A percentile compares a stretch with the other conserved stretches of the same genome.
Conservation (phyloP, 306 rosid species). For the Gleditsia sinensis region DNA sequence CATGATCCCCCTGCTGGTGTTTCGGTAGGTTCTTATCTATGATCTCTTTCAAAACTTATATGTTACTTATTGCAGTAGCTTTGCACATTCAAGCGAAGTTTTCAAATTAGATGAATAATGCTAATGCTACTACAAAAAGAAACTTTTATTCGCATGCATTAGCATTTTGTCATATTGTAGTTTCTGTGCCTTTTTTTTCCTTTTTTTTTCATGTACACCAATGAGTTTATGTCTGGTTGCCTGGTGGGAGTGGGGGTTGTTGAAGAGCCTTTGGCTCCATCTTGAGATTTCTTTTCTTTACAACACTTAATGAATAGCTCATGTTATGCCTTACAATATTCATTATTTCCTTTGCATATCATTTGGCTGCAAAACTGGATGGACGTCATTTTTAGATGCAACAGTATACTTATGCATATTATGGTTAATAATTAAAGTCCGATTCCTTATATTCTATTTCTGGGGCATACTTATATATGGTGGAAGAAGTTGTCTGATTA, state of each 20-base stretch:
- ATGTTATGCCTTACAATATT: not conserved
- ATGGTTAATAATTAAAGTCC: not conserved
- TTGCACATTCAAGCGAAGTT: not conserved
- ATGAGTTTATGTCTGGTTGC: conserved; percentile 1
- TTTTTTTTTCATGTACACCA: not conserved
- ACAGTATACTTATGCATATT: not conserved
- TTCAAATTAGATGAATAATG: not conserved
- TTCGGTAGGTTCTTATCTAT: conserved; percentile 47
- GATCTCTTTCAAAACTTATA: not conserved
- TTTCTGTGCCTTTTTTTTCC: not conserved
- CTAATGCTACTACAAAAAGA: no score
- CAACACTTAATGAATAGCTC: not conserved
- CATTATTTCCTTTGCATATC: not conserved
- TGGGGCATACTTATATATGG: no score
- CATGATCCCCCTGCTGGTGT: conserved; percentile 93
- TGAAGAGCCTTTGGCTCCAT: conserved; percentile 5
- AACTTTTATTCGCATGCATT: no score
- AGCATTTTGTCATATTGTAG: no score
- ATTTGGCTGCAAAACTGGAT: not conserved
- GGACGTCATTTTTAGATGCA: conserved; percentile 1
- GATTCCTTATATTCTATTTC: no score
- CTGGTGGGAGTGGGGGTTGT: not conserved
- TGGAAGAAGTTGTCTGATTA: no score
- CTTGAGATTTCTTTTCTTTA: not conserved
- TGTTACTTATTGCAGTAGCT: not conserved